Base-by-base conservation (phyloP, 2,329 filamentous ascomycete species). In the Cryphonectria carpinicola region DNA sequence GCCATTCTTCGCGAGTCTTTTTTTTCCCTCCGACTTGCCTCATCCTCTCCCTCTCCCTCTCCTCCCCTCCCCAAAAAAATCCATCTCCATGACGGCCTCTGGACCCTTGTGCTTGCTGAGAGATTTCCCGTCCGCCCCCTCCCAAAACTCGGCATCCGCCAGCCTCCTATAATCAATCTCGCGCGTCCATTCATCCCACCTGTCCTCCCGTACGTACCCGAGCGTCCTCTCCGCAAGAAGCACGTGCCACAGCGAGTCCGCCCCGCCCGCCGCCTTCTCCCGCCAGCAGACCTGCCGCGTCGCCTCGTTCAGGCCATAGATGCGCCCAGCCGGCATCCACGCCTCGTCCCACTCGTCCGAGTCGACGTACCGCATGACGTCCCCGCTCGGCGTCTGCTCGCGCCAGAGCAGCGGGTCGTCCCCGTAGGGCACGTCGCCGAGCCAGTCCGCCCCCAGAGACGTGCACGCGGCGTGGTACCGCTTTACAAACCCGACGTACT, bases 241-340 rank as follows among this genome's bases (percentile, higher is more conserved):
- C 4, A 63, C 35, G 22, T 63, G 37, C 60, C 60, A 63, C 60
- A 39, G 60, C 46, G 28, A 14, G 3, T 4, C 3, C 60, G 13
- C 19, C 60, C 17, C 37, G 13, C 11, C 22, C 60, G 19, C 37
- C 22, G n/a, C 5, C 60, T 39, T 63, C 17, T 63, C 60, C 37
- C 19, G 35, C 58, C 32, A 62, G 58, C 0, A 41, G 25, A 32
- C 54, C 25, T 58, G 17, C 25, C 54, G 3, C 28, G 54, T 39
- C 58, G 58, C 58, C 58, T 62, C 58, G 58, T 39, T 62, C 28
- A 62, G 19, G 19, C 35, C 58, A 10, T 62, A 62, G 14, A 62
- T n/a, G 13, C 54, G 54, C 25, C 54, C 54, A 1, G 25, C 54
- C n/a, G 13, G n/a, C 54, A 58, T 28, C 54, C 54, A 58, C 11